Percentiles rank a stretch among this genome's conserved stretches.
Evolutionary conservation across 148 eudicot genomes (phyloP).

Genomic region (Vaccinium corymbosum): DNA sequence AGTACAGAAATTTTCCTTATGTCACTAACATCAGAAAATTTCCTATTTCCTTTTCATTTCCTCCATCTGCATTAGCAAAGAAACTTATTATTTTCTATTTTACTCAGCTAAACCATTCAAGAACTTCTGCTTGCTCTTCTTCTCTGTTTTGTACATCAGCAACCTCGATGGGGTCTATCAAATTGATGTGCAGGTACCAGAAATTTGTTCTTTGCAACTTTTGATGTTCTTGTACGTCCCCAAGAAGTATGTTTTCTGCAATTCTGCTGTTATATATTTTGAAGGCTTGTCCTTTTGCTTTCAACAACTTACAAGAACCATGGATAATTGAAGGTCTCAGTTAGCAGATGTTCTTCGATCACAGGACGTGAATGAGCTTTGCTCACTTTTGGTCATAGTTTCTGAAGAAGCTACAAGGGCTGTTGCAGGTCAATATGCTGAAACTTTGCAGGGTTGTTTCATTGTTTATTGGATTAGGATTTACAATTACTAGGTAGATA

Average conservation of each 20-base stretch:
- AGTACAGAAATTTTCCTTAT: background rate
- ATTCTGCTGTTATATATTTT: too few species aligned
- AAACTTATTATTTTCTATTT: constrained; percentile 12
- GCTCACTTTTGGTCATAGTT: too few species aligned
- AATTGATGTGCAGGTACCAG: constrained; percentile 43
- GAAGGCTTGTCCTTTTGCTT: too few species aligned
- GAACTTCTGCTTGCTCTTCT: constrained; percentile 21
- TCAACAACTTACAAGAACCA: too few species aligned
- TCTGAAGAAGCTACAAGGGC: too few species aligned
- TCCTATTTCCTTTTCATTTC: background rate
- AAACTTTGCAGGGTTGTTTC: too few species aligned
- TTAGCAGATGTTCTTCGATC: too few species aligned
- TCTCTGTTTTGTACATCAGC: constrained; percentile 23
- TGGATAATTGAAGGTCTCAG: too few species aligned
- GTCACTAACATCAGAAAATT: background rate
- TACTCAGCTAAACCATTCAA: constrained; percentile 30
- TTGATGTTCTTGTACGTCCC: background rate
- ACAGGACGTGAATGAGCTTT: too few species aligned
- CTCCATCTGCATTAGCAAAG: constrained; percentile 1
- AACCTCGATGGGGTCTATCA: constrained; percentile 28
- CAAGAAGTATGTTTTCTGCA: background rate
- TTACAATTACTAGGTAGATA: too few species aligned
- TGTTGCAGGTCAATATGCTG: too few species aligned
- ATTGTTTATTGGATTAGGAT: too few species aligned
- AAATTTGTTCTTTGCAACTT: background rate